phyloP scores from a whole-genome alignment of 306 rosid species.

The Trichosanthes truncata region DNA sequence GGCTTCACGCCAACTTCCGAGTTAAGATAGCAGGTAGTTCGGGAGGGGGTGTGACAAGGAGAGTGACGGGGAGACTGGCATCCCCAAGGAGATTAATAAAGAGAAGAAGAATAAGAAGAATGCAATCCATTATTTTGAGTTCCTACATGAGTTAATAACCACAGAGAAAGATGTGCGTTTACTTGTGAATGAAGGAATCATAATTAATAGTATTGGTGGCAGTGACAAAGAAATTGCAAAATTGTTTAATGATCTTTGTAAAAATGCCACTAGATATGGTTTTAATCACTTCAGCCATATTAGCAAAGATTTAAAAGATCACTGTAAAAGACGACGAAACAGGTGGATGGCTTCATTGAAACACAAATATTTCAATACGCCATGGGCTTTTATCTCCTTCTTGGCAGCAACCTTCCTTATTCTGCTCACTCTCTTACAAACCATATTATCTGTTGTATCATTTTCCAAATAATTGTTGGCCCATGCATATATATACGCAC shows the following conservation, averaged over 20 bases:
- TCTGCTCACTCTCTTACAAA: background rate
- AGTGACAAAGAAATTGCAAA: background rate
- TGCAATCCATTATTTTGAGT: background rate
- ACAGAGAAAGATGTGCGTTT: background rate
- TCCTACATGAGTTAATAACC: background rate
- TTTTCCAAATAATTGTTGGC: too few relatives aligned
- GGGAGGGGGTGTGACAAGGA: too few relatives aligned
- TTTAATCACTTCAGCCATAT: background rate
- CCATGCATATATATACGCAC: too few relatives aligned
- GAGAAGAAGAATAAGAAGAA: background rate
- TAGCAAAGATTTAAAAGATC: too few relatives aligned
- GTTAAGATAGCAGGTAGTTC: too few relatives aligned
- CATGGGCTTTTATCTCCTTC: background rate
- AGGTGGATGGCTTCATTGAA: background rate
- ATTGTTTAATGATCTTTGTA: background rate
- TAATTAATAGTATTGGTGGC: background rate
- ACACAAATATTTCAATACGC: background rate
- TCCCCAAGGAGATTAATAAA: too few relatives aligned
- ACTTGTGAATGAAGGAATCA: background rate
- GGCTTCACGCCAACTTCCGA: too few relatives aligned
- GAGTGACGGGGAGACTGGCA: too few relatives aligned
- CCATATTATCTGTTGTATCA: background rate
- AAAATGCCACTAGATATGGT: too few relatives aligned
- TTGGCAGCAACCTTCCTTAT: background rate
- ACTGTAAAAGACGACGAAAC: too few relatives aligned